A percentile compares a stretch with the other conserved stretches of the same genome.
These are phyloP conservation scores for Saccharomyces paradoxus DNA, from an alignment of 805 yeast genomes.

Conservation along the genomic window DNA sequence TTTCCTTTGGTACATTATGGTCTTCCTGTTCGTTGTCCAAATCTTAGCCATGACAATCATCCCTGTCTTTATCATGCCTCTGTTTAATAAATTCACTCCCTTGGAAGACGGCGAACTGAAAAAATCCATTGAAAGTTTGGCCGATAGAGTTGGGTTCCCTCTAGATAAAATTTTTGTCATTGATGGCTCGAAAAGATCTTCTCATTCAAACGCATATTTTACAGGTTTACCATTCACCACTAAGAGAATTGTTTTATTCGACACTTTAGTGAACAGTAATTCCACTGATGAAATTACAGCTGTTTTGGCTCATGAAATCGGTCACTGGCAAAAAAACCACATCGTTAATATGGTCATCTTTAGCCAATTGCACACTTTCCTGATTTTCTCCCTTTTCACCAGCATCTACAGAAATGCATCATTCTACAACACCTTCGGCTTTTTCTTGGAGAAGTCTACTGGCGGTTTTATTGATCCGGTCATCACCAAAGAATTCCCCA, in stretches of 20 bases:
- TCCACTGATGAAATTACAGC: constrained; percentile 79
- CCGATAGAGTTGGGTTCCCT: constrained; percentile 73
- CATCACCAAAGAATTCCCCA: constrained; percentile 48
- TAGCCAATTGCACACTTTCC: constrained; percentile 55
- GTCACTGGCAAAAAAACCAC: constrained; percentile 93
- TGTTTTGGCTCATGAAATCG: constrained; percentile 95
- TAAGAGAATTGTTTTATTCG: constrained; percentile 89
- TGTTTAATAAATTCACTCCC: constrained; percentile 86
- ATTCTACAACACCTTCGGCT: constrained; percentile 73
- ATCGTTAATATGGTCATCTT: constrained; percentile 65
- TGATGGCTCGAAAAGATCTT: constrained; percentile 94
- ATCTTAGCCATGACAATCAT: constrained; percentile 63
- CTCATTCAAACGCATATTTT: constrained; percentile 95
- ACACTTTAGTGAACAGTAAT: constrained; percentile 78
- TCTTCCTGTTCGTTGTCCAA: constrained; percentile 63
- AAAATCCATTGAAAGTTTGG: constrained; percentile 70
- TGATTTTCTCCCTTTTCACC: constrained; percentile 65
- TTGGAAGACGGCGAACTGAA: constrained; percentile 85
- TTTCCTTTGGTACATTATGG: constrained; percentile 74
- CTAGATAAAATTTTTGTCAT: constrained; percentile 75
- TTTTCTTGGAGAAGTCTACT: constrained; percentile 28
- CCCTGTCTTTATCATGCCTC: constrained; percentile 85
- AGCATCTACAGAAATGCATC: constrained; percentile 74
- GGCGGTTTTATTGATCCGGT: constrained; percentile 7
- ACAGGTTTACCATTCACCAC: constrained; percentile 89